Evolutionary conservation across 352 stramenopile genomes (phyloP), one percentile per base, ranked within the genome.

Genomic region (Globisporangium apiculatum): DNA sequence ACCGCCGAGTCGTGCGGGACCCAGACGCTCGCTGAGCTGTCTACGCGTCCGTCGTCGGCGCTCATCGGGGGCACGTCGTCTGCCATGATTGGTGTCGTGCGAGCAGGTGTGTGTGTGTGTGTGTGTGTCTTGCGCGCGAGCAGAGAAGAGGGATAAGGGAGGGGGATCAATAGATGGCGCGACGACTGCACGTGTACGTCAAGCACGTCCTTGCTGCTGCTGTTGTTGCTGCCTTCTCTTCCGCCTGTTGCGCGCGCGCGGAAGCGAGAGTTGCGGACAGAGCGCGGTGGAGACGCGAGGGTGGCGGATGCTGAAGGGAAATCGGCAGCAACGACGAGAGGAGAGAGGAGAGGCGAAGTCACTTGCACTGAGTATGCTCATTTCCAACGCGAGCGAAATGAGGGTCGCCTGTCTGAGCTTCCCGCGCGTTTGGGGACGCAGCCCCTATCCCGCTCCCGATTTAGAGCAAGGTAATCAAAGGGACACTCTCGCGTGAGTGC

Each of bases 1-100:
- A 93, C 81, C 54, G 86, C 65, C 51, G 75, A 60, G 43, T 83
- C 69, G 65, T 93, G 81, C 3, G 83, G 83, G 51, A 93, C 81
- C 83, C 83, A 93, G 17, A 93, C 77, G 71, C 86, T 83, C 48
- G 83, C 79, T 49, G 76, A 75, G 61, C 80, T 72, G 65, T 86
- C 77, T 43, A 87, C 61, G 67, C 80, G 75, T 43, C 75, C 67
- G 10, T 31, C 57, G 10, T 12, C 51, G 24, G 12, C 17, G 42
- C 5, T 53, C 15, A 35, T 31, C 51, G 31, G 9, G 7, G 49
- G 24, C 8, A 31, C 49, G 49, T 79, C 70, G 38, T 72, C 66
- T n/a, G 55, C 65, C 71, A 74, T 80, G 11, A 1, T 60, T 74
- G 17, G 8, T 55, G 14, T n/a, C 17, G 40, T 48, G n/a, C 12